Evolutionary conservation across 2,329 filamentous ascomycete genomes (phyloP).

Genomic region (Setomelanomma holmii): DNA sequence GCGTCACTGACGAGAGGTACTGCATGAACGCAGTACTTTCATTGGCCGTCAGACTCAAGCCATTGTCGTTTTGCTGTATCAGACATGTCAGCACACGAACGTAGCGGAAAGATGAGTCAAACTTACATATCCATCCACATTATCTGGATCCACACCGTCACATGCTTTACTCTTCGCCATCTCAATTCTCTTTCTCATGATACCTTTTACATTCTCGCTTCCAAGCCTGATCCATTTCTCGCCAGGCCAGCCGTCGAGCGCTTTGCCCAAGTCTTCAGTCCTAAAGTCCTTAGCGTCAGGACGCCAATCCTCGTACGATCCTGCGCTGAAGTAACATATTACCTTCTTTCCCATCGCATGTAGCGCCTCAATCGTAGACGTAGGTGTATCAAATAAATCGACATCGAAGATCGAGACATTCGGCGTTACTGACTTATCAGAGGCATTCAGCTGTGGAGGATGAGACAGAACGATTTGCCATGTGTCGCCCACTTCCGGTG

Average conservation of each 20-base stretch:
- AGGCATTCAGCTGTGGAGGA: slow-evolving; percentile 33
- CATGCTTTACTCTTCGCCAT: slow-evolving; percentile 68
- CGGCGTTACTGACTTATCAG: slow-evolving; percentile 49
- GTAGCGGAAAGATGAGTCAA: too few relatives aligned
- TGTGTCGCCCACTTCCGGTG: slow-evolving; percentile 58
- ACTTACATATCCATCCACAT: slow-evolving; percentile 69
- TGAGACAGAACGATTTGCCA: slow-evolving; percentile 69
- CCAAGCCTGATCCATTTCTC: slow-evolving; percentile 72
- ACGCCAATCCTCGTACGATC: slow-evolving; percentile 70
- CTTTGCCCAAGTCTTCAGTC: slow-evolving; percentile 63
- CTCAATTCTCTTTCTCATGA: slow-evolving; percentile 69
- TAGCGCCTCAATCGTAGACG: slow-evolving; percentile 56
- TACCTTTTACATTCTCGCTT: slow-evolving; percentile 64
- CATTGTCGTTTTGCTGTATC: slow-evolving; percentile 63
- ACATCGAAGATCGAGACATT: slow-evolving; percentile 69
- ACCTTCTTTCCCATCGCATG: slow-evolving; percentile 64
- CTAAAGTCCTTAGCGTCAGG: slow-evolving; percentile 64
- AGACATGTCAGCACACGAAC: slow-evolving; percentile 4
- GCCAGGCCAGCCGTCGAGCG: slow-evolving; percentile 68
- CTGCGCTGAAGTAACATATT: slow-evolving; percentile 79
- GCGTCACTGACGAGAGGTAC: slow-evolving; percentile 65
- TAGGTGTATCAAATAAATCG: slow-evolving; percentile 62
- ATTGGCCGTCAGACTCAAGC: slow-evolving; percentile 63
- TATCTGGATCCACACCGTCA: slow-evolving; percentile 74
- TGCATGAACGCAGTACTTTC: slow-evolving; percentile 66